Conservation (phyloP, 352 stramenopile species). For the Globisporangium radiosum region DNA sequence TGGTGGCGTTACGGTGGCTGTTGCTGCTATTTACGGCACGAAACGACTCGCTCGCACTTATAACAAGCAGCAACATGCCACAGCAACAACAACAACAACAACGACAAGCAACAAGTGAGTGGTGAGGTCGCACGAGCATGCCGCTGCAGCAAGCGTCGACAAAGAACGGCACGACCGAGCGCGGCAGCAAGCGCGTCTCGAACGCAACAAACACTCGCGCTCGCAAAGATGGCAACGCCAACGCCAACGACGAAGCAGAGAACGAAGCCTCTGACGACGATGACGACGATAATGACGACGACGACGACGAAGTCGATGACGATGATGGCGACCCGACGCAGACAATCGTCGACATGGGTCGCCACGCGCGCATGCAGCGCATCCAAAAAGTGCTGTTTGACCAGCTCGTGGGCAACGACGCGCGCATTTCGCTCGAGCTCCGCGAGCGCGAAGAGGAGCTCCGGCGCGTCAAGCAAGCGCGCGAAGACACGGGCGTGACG, state of each 20-base stretch:
- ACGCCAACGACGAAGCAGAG: neutral
- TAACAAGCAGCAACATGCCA: too few species aligned
- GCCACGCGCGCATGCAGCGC: conserved; percentile 73
- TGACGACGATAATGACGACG: conserved; percentile 29
- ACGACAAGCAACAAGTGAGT: too few species aligned
- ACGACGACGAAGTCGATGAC: conserved; percentile 44
- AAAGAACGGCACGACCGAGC: too few species aligned
- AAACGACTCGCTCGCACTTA: too few species aligned
- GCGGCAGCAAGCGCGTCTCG: too few species aligned
- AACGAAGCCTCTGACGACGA: conserved; percentile 21
- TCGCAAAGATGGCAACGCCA: neutral
- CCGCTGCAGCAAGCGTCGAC: too few species aligned
- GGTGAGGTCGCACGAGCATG: too few species aligned
- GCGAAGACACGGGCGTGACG: conserved; percentile 89
- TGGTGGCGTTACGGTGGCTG: too few species aligned
- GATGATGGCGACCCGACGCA: conserved; percentile 61
- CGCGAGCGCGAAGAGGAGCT: conserved; percentile 77
- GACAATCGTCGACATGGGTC: conserved; percentile 78
- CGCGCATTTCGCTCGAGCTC: conserved; percentile 62
- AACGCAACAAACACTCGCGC: neutral
- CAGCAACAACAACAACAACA: too few species aligned
- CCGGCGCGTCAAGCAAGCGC: conserved; percentile 48
- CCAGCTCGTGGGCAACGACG: conserved; percentile 69
- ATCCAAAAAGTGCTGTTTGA: conserved; percentile 83
- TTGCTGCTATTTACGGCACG: too few species aligned